These are phyloP conservation scores for Lycium ferocissimum DNA, from an alignment of 257 asterid species.

Conservation along the genomic window DNA sequence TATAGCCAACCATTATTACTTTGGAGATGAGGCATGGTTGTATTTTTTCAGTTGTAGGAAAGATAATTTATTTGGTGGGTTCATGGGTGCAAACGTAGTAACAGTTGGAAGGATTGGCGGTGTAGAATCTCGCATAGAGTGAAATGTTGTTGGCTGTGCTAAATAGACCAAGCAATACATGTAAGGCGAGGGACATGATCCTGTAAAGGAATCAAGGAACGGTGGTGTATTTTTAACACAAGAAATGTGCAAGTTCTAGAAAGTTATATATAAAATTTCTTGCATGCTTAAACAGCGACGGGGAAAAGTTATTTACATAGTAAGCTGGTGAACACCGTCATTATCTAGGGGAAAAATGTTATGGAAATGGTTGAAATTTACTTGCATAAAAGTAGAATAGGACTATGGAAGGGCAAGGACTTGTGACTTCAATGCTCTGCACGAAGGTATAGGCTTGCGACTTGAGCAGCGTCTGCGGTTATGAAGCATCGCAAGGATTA, in stretches of 20 bases:
- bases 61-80: neutral
- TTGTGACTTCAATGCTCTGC: neutral
- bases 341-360: neutral
- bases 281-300: neutral
- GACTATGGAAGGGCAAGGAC: neutral
- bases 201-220: neutral
- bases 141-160: neutral
- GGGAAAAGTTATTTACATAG: neutral
- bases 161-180: neutral
- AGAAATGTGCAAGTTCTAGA: neutral
- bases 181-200: neutral
- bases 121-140: neutral
- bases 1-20: neutral
- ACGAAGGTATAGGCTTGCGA: neutral
- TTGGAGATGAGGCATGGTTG: neutral
- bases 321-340: neutral
- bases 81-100: neutral
- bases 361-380: neutral
- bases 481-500: neutral
- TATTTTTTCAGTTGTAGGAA: neutral
- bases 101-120: neutral
- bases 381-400: neutral
- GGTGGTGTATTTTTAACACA: neutral
- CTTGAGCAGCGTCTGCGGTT: neutral
- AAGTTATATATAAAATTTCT: neutral